phyloP scores from a whole-genome alignment of 202 grass and related monocot species.

The Thinopyrum obtusiflorum region DNA sequence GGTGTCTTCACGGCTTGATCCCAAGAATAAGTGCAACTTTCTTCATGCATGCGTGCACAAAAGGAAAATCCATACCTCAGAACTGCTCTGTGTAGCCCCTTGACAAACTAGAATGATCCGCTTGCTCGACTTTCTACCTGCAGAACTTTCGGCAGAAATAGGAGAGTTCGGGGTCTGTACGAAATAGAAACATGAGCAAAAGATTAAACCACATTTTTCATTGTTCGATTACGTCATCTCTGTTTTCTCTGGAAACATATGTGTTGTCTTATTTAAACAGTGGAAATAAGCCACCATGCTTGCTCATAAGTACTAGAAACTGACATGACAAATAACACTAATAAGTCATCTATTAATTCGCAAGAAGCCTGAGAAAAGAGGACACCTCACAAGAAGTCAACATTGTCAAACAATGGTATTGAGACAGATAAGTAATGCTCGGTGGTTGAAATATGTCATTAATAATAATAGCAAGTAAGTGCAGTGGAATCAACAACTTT shows the following conservation, averaged over 20 bases:
- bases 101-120: constrained; percentile 81
- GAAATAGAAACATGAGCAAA: constrained; percentile 16
- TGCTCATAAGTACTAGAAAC: background rate
- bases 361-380: background rate
- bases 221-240: background rate
- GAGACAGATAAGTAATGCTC: background rate
- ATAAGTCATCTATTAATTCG: background rate
- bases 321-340: background rate
- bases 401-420: background rate
- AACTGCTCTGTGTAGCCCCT: constrained; percentile 60
- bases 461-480: background rate
- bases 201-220: constrained; percentile 4
- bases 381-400: background rate
- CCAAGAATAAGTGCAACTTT: background rate
- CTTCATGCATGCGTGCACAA: background rate
- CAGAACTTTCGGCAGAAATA: constrained; percentile 49
- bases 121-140: constrained; percentile 67
- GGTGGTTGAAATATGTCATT: background rate
- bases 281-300: background rate
- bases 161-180: constrained; percentile 81
- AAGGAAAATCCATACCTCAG: constrained; percentile 47
- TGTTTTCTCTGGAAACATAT: background rate
- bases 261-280: background rate
- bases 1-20: background rate
- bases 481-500: background rate